Evolutionary conservation across 176 grass and related monocot species (phyloP), one percentile per base, ranked within the genome.

Genomic region (Oryza brachyantha): DNA sequence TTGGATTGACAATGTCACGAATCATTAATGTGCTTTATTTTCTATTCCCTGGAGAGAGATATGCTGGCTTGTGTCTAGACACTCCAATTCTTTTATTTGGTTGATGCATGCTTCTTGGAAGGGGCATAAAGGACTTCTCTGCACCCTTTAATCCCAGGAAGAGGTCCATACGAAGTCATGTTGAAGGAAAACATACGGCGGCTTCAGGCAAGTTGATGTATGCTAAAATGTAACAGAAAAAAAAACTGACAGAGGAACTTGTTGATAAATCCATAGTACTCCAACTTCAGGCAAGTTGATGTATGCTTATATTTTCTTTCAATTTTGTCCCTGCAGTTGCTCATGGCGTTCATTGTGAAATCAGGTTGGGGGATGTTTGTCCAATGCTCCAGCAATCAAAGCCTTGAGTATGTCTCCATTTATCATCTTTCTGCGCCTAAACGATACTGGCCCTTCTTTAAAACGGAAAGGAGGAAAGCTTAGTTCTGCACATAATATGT

Each of bases 311-410:
- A 32, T 32, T 32, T 32, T 32, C 31, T 32, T 52, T 69, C 25
- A 45, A 57, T 68, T 70, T 34, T 16, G 7, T 57, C 41, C 14
- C 32, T n/a, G 9, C 42, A 1, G 12, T 14, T 10, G 2, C 68
- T 52, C 13, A 80, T 75, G 10, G 26, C 45, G 80, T n/a, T 88
- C 68, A 32, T n/a, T 2, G 2, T 80, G 81, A 64, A 76, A 84
- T 35, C 81, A 84, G 81, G 75, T 74, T 74, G 13, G 5, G 10
- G 45, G 37, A 57, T 70, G 35, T 45, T 32, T 16, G 10, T 82
- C 58, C 28, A 5, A 31, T 46, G 40, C 45, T 12, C 13, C 16
- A 17, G 11, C 57, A 79, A 79, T 68, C 29, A 67, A 66, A 70
- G 24, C 11, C 40, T 48, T 76, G 12, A 55, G 60, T 52, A 17